These are phyloP conservation scores for Coemansia umbellata DNA, from an alignment of 192 early-diverging fungal species.

Conservation along the genomic window DNA sequence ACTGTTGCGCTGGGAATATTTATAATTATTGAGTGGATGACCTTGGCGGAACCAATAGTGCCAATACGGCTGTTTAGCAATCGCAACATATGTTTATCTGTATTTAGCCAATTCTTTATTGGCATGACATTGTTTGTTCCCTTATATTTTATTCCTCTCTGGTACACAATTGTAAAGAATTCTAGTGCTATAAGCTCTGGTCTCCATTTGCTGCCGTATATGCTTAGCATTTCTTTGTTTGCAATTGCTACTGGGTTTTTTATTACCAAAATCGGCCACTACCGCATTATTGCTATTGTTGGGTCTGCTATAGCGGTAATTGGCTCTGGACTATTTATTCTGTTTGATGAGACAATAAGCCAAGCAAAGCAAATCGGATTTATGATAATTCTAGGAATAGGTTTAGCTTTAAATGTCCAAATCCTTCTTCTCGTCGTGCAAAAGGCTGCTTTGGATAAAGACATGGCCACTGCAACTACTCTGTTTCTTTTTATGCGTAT, in stretches of 20 bases:
- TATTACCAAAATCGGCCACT: conserved; percentile 52
- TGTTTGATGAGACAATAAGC: conserved; percentile 51
- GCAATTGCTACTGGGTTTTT: conserved; percentile 53
- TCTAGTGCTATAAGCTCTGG: conserved; percentile 56
- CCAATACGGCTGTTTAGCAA: conserved; percentile 49
- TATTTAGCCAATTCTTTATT: conserved; percentile 49
- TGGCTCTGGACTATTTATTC: conserved; percentile 55
- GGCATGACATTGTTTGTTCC: conserved; percentile 59
- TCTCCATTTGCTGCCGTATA: conserved; percentile 62
- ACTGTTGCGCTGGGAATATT: conserved; percentile 46
- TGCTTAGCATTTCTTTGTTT: conserved; percentile 53
- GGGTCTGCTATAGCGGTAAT: conserved; percentile 54
- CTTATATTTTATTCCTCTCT: conserved; percentile 61
- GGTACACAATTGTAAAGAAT: conserved; percentile 59
- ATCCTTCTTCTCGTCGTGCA: conserved; percentile 66
- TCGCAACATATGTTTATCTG: conserved; percentile 57
- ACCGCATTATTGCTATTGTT: conserved; percentile 50
- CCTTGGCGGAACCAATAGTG: conserved; percentile 58
- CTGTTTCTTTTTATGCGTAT: conserved; percentile 62
- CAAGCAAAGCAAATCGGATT: conserved; percentile 54
- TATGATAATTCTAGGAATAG: conserved; percentile 52
- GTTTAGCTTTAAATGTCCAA: conserved; percentile 58
- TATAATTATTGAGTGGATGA: conserved; percentile 55
- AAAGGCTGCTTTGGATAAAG: conserved; percentile 50
- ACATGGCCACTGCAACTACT: conserved; percentile 65